phyloP scores from a whole-genome alignment of 169 alveolate genomes.

The Miamiensis avidus region DNA sequence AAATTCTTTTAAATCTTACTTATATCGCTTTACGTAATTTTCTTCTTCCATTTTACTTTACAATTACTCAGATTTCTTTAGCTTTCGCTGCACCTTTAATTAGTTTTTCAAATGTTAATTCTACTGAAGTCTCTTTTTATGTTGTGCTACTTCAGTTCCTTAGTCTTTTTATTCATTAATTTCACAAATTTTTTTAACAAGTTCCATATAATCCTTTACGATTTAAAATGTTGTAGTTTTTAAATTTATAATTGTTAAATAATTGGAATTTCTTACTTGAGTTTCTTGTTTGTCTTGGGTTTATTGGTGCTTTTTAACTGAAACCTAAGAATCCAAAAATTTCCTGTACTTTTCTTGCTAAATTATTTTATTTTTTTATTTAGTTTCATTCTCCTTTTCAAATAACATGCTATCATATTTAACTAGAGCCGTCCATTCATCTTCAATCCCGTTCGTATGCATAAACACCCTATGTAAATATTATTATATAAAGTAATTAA shows the following conservation, averaged over 20 bases:
- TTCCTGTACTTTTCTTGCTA: not conserved
- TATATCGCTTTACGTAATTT: not conserved
- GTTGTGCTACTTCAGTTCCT: not conserved
- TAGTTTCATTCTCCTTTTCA: not conserved
- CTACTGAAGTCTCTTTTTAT: no score
- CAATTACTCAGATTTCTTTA: no score
- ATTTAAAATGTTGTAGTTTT: no score
- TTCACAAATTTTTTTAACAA: no score
- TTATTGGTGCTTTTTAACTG: not conserved
- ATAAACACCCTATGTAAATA: not conserved
- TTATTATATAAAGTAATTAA: no score
- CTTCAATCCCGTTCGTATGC: not conserved
- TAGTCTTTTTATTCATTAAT: no score
- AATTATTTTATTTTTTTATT: no score
- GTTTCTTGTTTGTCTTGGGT: not conserved
- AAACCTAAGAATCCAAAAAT: no score
- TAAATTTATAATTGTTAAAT: not conserved
- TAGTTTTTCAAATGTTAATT: no score
- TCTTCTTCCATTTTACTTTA: not conserved
- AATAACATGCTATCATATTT: not conserved
- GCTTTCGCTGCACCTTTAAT: not conserved
- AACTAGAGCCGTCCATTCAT: not conserved
- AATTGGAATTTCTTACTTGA: not conserved
- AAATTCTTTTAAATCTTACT: not conserved
- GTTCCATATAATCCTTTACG: not conserved